phyloP scores from a whole-genome alignment of 805 yeast genomes.

The Yamadazyma scolyti region DNA sequence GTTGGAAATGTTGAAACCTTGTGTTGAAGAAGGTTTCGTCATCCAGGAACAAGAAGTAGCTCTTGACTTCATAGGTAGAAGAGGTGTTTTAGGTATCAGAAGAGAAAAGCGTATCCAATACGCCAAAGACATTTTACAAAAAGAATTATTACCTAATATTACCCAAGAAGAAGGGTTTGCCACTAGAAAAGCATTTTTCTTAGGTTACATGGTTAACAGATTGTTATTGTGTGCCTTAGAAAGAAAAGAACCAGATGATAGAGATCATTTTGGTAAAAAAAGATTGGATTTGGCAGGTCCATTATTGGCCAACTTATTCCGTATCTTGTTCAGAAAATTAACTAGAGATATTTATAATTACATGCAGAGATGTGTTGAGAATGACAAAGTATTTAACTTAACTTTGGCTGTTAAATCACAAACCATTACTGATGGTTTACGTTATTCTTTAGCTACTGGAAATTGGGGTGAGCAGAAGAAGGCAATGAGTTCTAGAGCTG shows the following conservation, averaged over 20 bases:
- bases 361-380: constrained; percentile 98
- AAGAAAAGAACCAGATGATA: constrained; percentile 97
- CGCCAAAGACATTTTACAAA: constrained; percentile 94
- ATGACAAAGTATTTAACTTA: constrained; percentile 93
- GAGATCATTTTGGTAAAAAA: constrained; percentile 99
- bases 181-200: constrained; percentile 92
- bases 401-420: constrained; percentile 96
- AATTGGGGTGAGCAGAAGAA: constrained; percentile 99
- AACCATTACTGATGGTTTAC: constrained; percentile 94
- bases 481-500: constrained; percentile 98
- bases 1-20: constrained; percentile 98
- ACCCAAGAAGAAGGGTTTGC: constrained; percentile 97
- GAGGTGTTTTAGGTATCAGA: constrained; percentile 94
- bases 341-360: constrained; percentile 96
- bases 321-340: constrained; percentile 88
- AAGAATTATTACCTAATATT: constrained; percentile 94
- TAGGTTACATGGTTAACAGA: constrained; percentile 97
- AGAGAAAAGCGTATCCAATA: constrained; percentile 97
- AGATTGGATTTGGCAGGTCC: constrained; percentile 99
- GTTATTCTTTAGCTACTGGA: constrained; percentile 98
- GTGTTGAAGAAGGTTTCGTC: constrained; percentile 98
- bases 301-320: constrained; percentile 88
- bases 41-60: constrained; percentile 98
- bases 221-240: constrained; percentile 92
- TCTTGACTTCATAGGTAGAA: constrained; percentile 94